Evolutionary conservation across 2,329 filamentous ascomycete genomes (phyloP).

Genomic region (Paraphaeosphaeria sporulosa): DNA sequence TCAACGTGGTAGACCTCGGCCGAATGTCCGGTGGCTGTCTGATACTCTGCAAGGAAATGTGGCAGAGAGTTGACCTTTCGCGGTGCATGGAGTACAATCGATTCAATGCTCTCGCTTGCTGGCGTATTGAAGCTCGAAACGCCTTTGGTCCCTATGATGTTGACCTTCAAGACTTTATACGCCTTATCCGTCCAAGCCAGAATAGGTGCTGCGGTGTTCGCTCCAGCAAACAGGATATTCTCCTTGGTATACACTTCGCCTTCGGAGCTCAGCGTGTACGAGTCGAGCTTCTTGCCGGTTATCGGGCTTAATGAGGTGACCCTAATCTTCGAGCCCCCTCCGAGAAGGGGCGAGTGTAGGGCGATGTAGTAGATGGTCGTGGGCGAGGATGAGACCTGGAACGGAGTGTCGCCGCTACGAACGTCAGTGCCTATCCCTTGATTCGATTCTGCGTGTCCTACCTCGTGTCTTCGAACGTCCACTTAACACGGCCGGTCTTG

Average conservation of each 20-base stretch:
- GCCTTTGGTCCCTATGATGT: slow-evolving; percentile 66
- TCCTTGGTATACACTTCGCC: slow-evolving; percentile 70
- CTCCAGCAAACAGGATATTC: slow-evolving; percentile 77
- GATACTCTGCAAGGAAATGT: slow-evolving; percentile 86
- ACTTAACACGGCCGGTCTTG: slow-evolving; percentile 74
- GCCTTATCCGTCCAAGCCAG: slow-evolving; percentile 76
- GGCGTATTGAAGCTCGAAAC: slow-evolving; percentile 55
- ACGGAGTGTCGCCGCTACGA: slow-evolving; percentile 70
- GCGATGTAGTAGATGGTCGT: slow-evolving; percentile 78
- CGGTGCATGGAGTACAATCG: slow-evolving; percentile 74
- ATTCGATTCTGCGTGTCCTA: slow-evolving; percentile 30
- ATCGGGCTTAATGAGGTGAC: slow-evolving; percentile 76
- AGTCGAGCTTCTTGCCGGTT: slow-evolving; percentile 75
- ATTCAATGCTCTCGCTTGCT: slow-evolving; percentile 53
- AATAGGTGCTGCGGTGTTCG: slow-evolving; percentile 77
- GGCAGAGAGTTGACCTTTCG: slow-evolving; percentile 73
- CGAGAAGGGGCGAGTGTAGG: slow-evolving; percentile 70
- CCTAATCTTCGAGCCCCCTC: slow-evolving; percentile 75
- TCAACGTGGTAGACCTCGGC: slow-evolving; percentile 88
- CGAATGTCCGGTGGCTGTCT: slow-evolving; percentile 74
- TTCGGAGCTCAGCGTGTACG: slow-evolving; percentile 76
- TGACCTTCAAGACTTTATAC: slow-evolving; percentile 71
- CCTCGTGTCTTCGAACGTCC: slow-evolving; percentile 76
- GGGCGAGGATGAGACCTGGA: slow-evolving; percentile 76
- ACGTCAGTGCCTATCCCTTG: slow-evolving; percentile 19